Evolutionary conservation across 1,284 basidiomycete genomes (phyloP), one percentile per base, ranked within the genome.

Genomic region (Tetrapyrgos nigripes): DNA sequence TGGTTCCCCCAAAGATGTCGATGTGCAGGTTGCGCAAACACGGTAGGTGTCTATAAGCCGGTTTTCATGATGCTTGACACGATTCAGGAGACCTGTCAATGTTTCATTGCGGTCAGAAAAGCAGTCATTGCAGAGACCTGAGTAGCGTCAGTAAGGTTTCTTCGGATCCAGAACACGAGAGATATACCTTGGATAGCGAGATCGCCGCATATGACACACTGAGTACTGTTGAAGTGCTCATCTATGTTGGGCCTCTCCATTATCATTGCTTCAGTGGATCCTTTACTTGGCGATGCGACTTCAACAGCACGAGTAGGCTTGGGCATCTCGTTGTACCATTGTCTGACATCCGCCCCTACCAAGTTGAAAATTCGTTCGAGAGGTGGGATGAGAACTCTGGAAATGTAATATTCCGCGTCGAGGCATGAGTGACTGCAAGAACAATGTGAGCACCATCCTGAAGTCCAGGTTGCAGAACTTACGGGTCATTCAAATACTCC

Each of bases 291-390:
- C 6, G 83, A 85, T 14, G 67, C 59, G 4, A 70, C 56, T 53
- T 75, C 79, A 11, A 76, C 68, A 10, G 76, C 70, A 28, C 76
- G 69, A 24, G 74, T 74, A 14, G 31, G 31, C 68, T 85, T 91
- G 0, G 95, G 92, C 93, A 97, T 96, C 46, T 92, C 89, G 58
- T 91, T 84, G 68, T 89, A 98, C 97, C 97, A 99, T 29, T 81
- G 77, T 53, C 85, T 84, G 31, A 98, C 91, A 68, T 98, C 92
- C 3, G 91, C 94, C 5, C 97, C 97, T 29, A 97, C 82, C 26
- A 98, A 85, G 67, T 93, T 96, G 78, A 98, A 95, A 46, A 99
- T 88, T 35, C 97, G 84, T 60, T 92, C 89, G 59, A 99, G 72
- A 0, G 97, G 95, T 3, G 94, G 94, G 52, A 98, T 93, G 50